These are phyloP conservation scores for Trichoderma simmonsii DNA, from an alignment of 2,329 filamentous ascomycete genomes.

Conservation along the genomic window DNA sequence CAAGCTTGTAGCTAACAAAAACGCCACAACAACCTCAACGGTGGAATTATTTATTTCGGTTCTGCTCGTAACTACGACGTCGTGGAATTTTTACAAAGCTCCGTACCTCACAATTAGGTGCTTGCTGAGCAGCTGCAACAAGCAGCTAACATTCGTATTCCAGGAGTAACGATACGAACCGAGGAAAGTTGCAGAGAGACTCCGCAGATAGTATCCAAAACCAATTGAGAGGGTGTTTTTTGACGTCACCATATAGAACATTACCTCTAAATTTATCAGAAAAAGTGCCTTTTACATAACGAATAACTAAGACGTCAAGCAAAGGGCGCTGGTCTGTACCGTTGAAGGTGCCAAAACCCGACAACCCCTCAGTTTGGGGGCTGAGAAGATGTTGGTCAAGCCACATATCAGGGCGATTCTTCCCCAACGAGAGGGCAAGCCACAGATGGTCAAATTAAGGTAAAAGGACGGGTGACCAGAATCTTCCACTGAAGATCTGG, in stretches of 20 bases:
- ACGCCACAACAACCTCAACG: neutral
- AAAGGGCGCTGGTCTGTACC: neutral
- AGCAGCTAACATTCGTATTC: neutral
- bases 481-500: constrained; percentile 6
- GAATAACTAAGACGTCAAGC: neutral
- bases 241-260: neutral
- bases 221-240: neutral
- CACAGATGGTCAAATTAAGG: constrained; percentile 5
- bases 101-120: neutral
- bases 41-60: neutral
- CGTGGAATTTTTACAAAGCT: neutral
- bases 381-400: neutral
- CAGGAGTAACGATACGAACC: neutral
- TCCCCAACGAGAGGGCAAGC: neutral
- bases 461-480: neutral
- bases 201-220: neutral
- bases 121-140: neutral
- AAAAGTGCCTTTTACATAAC: neutral
- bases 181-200: neutral
- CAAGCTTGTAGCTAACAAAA: neutral
- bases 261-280: neutral
- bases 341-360: neutral
- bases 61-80: neutral
- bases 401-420: neutral
- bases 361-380: neutral